Conservation (phyloP, 2,329 filamentous ascomycete genomes). For the Boeremia lycopersici region DNA sequence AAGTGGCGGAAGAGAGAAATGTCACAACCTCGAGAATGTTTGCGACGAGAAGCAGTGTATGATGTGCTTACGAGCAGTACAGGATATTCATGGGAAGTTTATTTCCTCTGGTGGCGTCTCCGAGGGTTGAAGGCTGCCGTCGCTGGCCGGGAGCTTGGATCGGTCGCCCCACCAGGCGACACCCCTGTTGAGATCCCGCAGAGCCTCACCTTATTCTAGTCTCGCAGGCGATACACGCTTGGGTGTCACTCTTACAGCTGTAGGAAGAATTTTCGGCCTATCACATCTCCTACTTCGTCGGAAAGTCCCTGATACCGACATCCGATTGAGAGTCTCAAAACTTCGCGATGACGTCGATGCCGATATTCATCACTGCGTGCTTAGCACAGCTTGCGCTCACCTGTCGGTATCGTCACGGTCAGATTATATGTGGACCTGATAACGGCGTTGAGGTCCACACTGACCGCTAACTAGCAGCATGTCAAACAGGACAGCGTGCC, state of each 20-base stretch:
- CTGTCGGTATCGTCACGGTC: constrained; percentile 9
- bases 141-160: not conserved
- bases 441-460: constrained; percentile 13
- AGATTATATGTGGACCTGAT: constrained; percentile 17
- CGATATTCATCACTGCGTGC: not conserved
- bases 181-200: constrained; percentile 19
- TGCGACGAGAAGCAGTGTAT: not conserved
- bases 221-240: constrained; percentile 1
- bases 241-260: not conserved
- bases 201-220: constrained; percentile 18
- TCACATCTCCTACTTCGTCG: not conserved
- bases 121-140: not conserved
- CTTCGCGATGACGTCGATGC: not conserved
- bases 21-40: not conserved
- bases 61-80: not conserved
- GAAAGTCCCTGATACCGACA: not conserved
- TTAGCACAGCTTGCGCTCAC: constrained; percentile 8
- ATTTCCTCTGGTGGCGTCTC: not conserved
- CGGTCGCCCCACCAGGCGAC: not conserved
- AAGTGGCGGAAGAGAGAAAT: too few relatives aligned
- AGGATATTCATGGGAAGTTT: not conserved
- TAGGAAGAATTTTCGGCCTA: not conserved
- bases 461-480: constrained; percentile 11
- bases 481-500: constrained; percentile 1
- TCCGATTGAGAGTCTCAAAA: not conserved